Evolutionary conservation across 768 basidiomycete species (phyloP).

Genomic region (Boletus bicolor): DNA sequence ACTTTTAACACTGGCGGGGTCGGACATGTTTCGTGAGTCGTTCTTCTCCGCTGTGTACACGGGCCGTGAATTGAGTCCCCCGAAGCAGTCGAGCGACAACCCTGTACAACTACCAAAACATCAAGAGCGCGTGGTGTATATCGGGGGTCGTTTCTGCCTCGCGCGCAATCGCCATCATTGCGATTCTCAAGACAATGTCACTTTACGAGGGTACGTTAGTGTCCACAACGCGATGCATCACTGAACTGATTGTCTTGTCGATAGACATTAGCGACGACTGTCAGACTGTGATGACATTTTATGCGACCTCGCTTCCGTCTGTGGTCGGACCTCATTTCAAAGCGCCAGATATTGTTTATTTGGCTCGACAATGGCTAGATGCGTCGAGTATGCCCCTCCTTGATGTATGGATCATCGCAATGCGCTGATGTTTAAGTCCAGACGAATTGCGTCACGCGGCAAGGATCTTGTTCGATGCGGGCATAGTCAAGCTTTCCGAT

Average conservation of each 20-base stretch:
- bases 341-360: slow-evolving; percentile 65
- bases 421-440: slow-evolving; percentile 27
- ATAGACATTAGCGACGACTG: slow-evolving; percentile 67
- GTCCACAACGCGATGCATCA: not conserved
- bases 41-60: not conserved
- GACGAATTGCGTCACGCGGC: slow-evolving; percentile 78
- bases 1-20: slow-evolving; percentile 34
- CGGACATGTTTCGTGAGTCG: slow-evolving; percentile 50
- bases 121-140: slow-evolving; percentile 64
- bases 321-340: slow-evolving; percentile 59
- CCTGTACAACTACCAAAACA: slow-evolving; percentile 36
- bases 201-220: slow-evolving; percentile 58
- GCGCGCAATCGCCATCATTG: slow-evolving; percentile 62
- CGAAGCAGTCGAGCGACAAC: slow-evolving; percentile 34
- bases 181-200: slow-evolving; percentile 68
- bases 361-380: slow-evolving; percentile 77
- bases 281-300: slow-evolving; percentile 76
- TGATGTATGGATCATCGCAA: not conserved
- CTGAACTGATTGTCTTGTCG: not conserved
- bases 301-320: slow-evolving; percentile 65
- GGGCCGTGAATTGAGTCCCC: not conserved
- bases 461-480: slow-evolving; percentile 73
- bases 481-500: slow-evolving; percentile 64
- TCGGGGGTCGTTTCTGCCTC: slow-evolving; percentile 69
- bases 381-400: slow-evolving; percentile 51